Base-by-base conservation (phyloP, 371 early-diverging fungal genomes). In the Circinella minor region DNA sequence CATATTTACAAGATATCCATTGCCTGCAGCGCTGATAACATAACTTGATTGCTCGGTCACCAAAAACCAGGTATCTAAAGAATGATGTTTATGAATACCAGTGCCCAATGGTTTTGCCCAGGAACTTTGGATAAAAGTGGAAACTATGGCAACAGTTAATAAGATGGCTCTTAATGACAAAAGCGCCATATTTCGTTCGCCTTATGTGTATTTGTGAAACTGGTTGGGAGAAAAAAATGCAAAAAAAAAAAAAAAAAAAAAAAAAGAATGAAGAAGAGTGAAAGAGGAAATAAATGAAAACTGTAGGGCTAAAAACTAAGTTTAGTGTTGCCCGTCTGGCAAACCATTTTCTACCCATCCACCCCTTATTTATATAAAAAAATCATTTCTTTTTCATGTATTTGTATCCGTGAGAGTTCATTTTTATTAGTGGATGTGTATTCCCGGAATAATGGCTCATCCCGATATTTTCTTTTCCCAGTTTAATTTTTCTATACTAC, bases 41-140 rank as follows among this genome's bases (percentile, higher is more conserved):
- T 82, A 80, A 0, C 76, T 74, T 1, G 75, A 69, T 7, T 66
- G 67, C 17, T 75, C 54, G 4, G 83, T 75, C 0, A 74, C 76
- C 11, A 82, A 54, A 66, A 71, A 82, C 78, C 78, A 82, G 13
- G 67, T 68, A 47, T 71, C 60, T 14, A 69, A 54, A 4, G 65
- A 20, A 7, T 70, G 66, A 27, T 75, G 70, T 2, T 64, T 67
- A 3, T 72, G 68, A 18, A 82, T 76, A 4, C 80, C 80, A 4
- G 43, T 43, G 20, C 55, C 46, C 18, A 69, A 47, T 47, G 11
- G 63, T 48, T 18, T 48, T 54, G 54, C 65, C 14, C 43, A 1
- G 20, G 4, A 11, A 20, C 43, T 13, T 20, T 14, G 3, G 14
- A 63, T 20, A 9, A 47, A 1, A 61, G 27, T 37, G 61, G 36